phyloP scores from a whole-genome alignment of 2,329 filamentous ascomycete genomes.

The Pestalotiopsis sp. region DNA sequence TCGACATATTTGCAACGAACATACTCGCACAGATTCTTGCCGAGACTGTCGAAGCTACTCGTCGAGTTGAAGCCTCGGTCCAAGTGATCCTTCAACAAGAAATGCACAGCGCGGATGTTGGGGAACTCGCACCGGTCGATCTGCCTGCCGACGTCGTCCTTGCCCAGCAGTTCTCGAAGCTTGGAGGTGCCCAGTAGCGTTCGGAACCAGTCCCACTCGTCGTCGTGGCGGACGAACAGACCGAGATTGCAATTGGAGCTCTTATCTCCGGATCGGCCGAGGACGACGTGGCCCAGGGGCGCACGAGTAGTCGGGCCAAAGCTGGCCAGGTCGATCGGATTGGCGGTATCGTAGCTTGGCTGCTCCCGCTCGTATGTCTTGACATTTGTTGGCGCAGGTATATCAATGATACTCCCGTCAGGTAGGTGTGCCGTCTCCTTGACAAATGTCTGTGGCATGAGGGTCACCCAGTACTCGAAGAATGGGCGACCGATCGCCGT shows the following conservation, averaged over 20 bases:
- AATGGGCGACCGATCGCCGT: constrained; percentile 26
- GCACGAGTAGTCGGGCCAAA: constrained; percentile 26
- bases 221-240: constrained; percentile 20
- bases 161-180: constrained; percentile 5
- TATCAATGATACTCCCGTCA: constrained; percentile 19
- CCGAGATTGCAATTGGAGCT: constrained; percentile 23
- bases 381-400: constrained; percentile 21
- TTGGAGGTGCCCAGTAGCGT: constrained; percentile 3
- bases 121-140: constrained; percentile 16
- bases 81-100: constrained; percentile 47
- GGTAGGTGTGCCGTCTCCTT: constrained; percentile 23
- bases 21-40: constrained; percentile 49
- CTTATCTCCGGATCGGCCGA: constrained; percentile 30
- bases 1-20: constrained; percentile 45
- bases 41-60: constrained; percentile 45
- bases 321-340: constrained; percentile 19
- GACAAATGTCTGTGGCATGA: constrained; percentile 26
- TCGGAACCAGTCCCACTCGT: constrained; percentile 22
- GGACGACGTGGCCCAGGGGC: constrained; percentile 33
- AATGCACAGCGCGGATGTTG: constrained; percentile 29
- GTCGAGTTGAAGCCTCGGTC: constrained; percentile 45
- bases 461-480: constrained; percentile 28
- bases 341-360: constrained; percentile 22
- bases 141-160: constrained; percentile 14
- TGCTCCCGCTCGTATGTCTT: constrained; percentile 21